Conservation (phyloP, 371 early-diverging fungal genomes). For the Mucor piriformis region DNA sequence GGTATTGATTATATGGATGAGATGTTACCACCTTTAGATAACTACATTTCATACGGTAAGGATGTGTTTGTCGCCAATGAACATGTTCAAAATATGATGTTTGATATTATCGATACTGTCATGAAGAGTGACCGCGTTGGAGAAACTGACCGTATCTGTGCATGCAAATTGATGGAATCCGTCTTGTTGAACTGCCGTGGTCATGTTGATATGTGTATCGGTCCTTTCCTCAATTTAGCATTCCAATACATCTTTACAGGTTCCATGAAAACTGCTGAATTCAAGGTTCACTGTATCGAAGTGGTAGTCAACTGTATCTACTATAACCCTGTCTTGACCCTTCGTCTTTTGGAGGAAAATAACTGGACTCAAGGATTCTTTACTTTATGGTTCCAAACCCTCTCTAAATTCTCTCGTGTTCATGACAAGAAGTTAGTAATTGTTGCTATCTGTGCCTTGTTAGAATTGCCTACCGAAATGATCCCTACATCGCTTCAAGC, state of each 20-base stretch:
- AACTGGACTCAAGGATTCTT: constrained; percentile 81
- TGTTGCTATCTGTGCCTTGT: constrained; percentile 73
- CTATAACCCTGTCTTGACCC: constrained; percentile 80
- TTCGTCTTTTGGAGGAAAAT: constrained; percentile 77
- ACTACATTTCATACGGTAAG: constrained; percentile 84
- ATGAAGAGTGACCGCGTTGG: constrained; percentile 71
- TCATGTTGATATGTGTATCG: constrained; percentile 63
- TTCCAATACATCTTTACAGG: constrained; percentile 66
- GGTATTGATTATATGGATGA: constrained; percentile 84
- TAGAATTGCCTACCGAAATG: constrained; percentile 71
- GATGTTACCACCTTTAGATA: constrained; percentile 86
- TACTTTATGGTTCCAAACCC: constrained; percentile 73
- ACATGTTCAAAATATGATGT: constrained; percentile 63
- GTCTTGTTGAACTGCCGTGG: constrained; percentile 81
- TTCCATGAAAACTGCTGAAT: constrained; percentile 57
- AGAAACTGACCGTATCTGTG: constrained; percentile 75
- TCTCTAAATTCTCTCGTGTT: constrained; percentile 78
- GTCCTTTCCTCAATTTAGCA: constrained; percentile 69
- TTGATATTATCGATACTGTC: constrained; percentile 73
- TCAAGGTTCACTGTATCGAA: constrained; percentile 66
- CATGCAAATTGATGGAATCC: constrained; percentile 79
- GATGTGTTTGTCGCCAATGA: constrained; percentile 66
- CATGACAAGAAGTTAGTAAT: constrained; percentile 93
- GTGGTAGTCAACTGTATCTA: constrained; percentile 79
- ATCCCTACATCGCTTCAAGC: constrained; percentile 72